These are phyloP conservation scores for Coemansia sp. DNA, from an alignment of 192 early-diverging fungal genomes.

Conservation along the genomic window DNA sequence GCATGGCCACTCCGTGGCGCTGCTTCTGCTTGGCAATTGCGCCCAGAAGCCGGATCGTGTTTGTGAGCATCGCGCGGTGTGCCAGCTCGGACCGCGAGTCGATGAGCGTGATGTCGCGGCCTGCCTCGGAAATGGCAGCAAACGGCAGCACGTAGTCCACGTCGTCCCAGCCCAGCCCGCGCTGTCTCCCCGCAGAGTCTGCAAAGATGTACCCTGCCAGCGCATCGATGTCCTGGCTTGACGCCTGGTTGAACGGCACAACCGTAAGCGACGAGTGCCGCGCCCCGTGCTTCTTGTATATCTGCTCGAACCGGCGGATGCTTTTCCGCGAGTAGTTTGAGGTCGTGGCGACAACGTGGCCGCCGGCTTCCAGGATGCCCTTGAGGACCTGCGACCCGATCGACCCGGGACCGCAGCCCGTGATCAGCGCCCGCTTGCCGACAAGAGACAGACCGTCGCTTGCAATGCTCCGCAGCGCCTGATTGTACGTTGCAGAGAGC, in stretches of 20 bases:
- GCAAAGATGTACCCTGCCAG: conserved; percentile 86
- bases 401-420: conserved; percentile 85
- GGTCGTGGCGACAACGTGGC: conserved; percentile 86
- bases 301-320: conserved; percentile 65
- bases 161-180: conserved; percentile 89
- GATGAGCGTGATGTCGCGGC: conserved; percentile 78
- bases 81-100: conserved; percentile 88
- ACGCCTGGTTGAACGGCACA: conserved; percentile 94
- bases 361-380: conserved; percentile 81
- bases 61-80: conserved; percentile 93
- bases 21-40: conserved; percentile 82
- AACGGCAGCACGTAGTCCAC: conserved; percentile 94
- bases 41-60: conserved; percentile 83
- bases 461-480: conserved; percentile 70
- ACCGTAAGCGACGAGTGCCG: conserved; percentile 79
- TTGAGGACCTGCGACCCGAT: conserved; percentile 92
- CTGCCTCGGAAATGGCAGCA: conserved; percentile 88
- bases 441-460: conserved; percentile 78
- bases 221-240: conserved; percentile 74
- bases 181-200: conserved; percentile 31
- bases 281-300: conserved; percentile 88
- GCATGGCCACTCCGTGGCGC: conserved; percentile 68
- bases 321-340: conserved; percentile 78
- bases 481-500: conserved; percentile 66
- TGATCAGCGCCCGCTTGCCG: conserved; percentile 73